Base-by-base conservation (phyloP, 306 rosid genomes). In the Sicyos edulis region DNA sequence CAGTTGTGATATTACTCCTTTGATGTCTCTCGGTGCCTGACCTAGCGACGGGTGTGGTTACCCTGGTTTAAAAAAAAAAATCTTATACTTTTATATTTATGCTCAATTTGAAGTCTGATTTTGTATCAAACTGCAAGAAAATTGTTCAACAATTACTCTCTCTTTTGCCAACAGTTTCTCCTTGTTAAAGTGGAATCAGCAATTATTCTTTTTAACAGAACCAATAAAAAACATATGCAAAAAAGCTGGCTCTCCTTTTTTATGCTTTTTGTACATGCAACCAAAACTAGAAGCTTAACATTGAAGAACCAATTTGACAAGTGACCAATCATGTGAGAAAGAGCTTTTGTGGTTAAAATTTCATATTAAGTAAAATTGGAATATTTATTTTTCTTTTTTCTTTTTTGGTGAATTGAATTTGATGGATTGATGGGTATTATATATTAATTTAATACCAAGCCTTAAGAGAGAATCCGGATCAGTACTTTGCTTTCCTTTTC, bases 251-350 rank as follows among this genome's bases (percentile, higher is more conserved):
- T 66, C 17, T 66, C 20, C 21, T 21, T 21, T 44, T 20, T 20
- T 13, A 12, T 32, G 4, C 22, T 37, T 34, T 40, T 37, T 64
- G 32, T 13, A 14, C 47, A 24, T 45, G 45, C 73, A 69, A 45
- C 24, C 47, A 26, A 69, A 50, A 69, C 15, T 9, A 55, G 77
- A 72, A 59, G 73, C 92, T 86, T 89, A 72, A 81, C 65, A 74
- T 76, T 74, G 82, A 89, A 86, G 90, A 82, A 82, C 86, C 84
- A 73, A 71, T 52, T 71, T 66, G 82, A 79, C 71, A 85, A 79
- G 77, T 78, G 97, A 85, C 86, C 75, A 84, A 89, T 89, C 86
- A 89, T 87, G 85, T 74, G 81, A 67, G 64, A 74, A 82, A 73
- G 22, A n/a, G 81, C 84, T 86, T 84, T 76, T 66, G 56, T 80